Base-by-base conservation (phyloP, 306 rosid species). In the Macrotyloma uniflorum region DNA sequence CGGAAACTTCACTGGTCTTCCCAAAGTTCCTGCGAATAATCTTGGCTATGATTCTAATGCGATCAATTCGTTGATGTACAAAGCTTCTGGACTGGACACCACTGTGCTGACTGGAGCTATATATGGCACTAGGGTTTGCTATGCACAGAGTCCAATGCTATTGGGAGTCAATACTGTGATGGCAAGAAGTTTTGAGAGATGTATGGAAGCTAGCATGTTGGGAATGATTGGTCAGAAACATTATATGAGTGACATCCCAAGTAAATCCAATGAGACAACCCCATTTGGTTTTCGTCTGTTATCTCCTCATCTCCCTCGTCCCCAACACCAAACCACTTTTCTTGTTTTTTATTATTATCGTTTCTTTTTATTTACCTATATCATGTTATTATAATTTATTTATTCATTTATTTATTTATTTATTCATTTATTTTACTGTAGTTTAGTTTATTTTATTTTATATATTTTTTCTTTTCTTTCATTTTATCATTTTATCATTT, bases 71-170 rank as follows among this genome's bases (percentile, higher is more conserved):
- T 75, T 85, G 92, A 89, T 73, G 74, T 89, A 85, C 77, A 91
- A 88, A 82, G 79, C 87, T 74, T 88, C 84, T 51, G 97, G 90
- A 49, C 87, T 87, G 53, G 88, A 85, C 83, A 86, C 89, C 49
- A 85, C 83, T 77, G 66, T 89, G 55, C 74, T 91, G 83, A 93
- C 97, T 69, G 92, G 97, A 75, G 97, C 92, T 1, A 93, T 88
- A 82, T 86, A 88, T 79, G 93, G 91, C 19, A 83, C 84, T 46
- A 69, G 88, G 42, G 91, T 85, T 77, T 87, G 87, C 88, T 91
- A 90, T 30, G 88, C 93, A 32, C 91, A 92, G 87, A 88, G 93
- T 63, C 97, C 97, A 72, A 87, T 95, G 98, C 84, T 85, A 66
- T 78, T 88, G 89, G 98, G 97, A 54, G 89, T 89, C 19, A 87